Conservation (phyloP, 331 rosid species). For the Prunus yedoensis region DNA sequence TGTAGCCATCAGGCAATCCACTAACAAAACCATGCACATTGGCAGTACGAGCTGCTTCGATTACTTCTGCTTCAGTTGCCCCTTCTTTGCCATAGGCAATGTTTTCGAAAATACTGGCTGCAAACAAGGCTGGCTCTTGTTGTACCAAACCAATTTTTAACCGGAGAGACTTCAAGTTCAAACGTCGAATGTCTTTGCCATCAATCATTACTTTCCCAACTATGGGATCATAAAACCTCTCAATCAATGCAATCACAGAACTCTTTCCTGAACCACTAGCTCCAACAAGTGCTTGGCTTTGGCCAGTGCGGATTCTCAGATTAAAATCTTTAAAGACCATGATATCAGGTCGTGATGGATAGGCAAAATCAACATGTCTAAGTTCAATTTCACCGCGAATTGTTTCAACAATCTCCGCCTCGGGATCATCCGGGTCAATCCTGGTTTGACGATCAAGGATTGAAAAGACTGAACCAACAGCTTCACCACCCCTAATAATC, state of each 20-base stretch:
- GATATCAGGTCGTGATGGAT: constrained; percentile 85
- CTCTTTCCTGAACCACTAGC: constrained; percentile 99
- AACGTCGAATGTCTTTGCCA: constrained; percentile 78
- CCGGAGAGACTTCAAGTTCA: constrained; percentile 76
- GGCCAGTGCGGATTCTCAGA: constrained; percentile 83
- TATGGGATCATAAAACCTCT: constrained; percentile 87
- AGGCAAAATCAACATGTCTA: constrained; percentile 89
- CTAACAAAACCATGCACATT: constrained; percentile 85
- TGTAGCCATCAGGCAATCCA: constrained; percentile 89
- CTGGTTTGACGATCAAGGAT: constrained; percentile 73
- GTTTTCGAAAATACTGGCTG: constrained; percentile 83
- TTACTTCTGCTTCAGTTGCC: constrained; percentile 76
- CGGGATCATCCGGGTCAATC: constrained; percentile 91
- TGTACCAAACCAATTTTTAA: constrained; percentile 87
- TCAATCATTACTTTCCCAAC: constrained; percentile 93
- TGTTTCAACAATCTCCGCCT: constrained; percentile 68
- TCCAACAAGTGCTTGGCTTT: constrained; percentile 96
- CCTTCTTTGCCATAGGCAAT: constrained; percentile 96
- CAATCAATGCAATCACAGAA: constrained; percentile 82
- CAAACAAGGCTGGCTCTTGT: constrained; percentile 94
- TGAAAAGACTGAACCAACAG: constrained; percentile 94
- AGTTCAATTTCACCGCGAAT: constrained; percentile 93
- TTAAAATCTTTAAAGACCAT: constrained; percentile 90
- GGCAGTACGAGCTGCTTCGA: constrained; percentile 86
- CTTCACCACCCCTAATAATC: constrained; percentile 88